These are phyloP conservation scores for Hygrophoropsis aurantiaca DNA, from an alignment of 768 basidiomycete genomes.

Conservation along the genomic window DNA sequence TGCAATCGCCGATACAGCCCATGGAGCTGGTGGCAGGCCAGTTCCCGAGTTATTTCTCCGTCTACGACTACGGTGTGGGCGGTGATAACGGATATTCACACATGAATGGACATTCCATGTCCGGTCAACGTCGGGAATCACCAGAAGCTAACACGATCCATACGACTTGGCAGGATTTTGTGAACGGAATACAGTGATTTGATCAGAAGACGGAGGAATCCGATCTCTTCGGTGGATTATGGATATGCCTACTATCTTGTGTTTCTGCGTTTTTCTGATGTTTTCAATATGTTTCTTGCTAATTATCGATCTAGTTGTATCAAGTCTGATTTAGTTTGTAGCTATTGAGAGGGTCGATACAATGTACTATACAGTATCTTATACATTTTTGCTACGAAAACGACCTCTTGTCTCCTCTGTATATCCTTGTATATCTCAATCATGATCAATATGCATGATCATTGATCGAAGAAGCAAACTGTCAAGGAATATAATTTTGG, in stretches of 20 bases:
- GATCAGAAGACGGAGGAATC: constrained; percentile 6
- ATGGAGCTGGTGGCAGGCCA: constrained; percentile 32
- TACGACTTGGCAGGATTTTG: constrained; percentile 65
- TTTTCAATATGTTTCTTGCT: neutral
- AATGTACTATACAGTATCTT: constrained; percentile 16
- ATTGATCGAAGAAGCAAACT: too few relatives aligned
- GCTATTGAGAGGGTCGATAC: constrained; percentile 8
- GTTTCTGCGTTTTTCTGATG: constrained; percentile 10
- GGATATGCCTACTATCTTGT: too few relatives aligned
- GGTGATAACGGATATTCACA: constrained; percentile 34
- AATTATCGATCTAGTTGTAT: too few relatives aligned
- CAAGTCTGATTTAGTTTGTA: constrained; percentile 13
- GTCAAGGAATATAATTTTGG: too few relatives aligned
- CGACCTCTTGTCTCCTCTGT: too few relatives aligned
- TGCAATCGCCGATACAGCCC: constrained; percentile 23
- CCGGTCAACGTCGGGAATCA: constrained; percentile 36
- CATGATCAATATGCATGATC: too few relatives aligned
- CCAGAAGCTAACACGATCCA: constrained; percentile 62
- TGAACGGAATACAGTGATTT: constrained; percentile 19
- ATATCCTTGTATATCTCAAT: too few relatives aligned
- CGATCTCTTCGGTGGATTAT: neutral
- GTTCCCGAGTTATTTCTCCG: constrained; percentile 73
- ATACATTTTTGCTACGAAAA: constrained; percentile 20
- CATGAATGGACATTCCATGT: constrained; percentile 37
- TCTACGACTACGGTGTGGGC: constrained; percentile 62